A percentile compares a stretch with the other conserved stretches of the same genome.
Conservation (phyloP, 176 grass and related monocot species). For the Zizania latifolia region DNA sequence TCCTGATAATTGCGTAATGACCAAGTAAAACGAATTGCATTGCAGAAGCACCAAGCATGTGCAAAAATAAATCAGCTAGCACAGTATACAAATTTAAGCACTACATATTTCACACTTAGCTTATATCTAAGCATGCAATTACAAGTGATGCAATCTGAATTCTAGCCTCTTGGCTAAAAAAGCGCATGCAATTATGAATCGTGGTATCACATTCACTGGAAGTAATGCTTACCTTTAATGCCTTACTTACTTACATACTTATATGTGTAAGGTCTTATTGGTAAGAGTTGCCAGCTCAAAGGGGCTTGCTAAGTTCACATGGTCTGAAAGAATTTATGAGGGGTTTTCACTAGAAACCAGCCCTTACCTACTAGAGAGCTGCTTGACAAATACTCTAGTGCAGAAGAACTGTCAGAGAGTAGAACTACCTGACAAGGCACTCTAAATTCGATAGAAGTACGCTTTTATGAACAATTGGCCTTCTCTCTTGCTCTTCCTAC, state of each 20-base stretch:
- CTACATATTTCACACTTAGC: background rate
- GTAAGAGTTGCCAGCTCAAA: background rate
- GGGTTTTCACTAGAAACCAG: background rate
- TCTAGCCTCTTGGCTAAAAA: background rate
- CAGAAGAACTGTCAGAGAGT: background rate
- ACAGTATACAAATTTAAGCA: background rate
- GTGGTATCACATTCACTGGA: background rate
- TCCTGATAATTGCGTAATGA: conserved; percentile 28
- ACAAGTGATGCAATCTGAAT: too few relatives aligned
- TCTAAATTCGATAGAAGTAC: background rate
- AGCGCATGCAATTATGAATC: background rate
- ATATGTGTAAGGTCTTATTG: too few relatives aligned
- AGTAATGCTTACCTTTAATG: background rate
- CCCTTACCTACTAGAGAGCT: background rate
- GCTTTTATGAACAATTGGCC: background rate
- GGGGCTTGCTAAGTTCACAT: background rate
- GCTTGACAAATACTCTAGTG: background rate
- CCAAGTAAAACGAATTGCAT: conserved; percentile 27
- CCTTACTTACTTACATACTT: background rate
- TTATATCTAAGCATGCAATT: background rate
- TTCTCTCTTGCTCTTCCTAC: background rate
- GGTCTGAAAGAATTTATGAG: conserved; percentile 5
- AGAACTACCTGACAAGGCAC: background rate
- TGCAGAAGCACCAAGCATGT: background rate
- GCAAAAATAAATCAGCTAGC: background rate